These are phyloP conservation scores for Exophiala mesophila DNA, from an alignment of 2,329 filamentous ascomycete genomes.

Conservation along the genomic window DNA sequence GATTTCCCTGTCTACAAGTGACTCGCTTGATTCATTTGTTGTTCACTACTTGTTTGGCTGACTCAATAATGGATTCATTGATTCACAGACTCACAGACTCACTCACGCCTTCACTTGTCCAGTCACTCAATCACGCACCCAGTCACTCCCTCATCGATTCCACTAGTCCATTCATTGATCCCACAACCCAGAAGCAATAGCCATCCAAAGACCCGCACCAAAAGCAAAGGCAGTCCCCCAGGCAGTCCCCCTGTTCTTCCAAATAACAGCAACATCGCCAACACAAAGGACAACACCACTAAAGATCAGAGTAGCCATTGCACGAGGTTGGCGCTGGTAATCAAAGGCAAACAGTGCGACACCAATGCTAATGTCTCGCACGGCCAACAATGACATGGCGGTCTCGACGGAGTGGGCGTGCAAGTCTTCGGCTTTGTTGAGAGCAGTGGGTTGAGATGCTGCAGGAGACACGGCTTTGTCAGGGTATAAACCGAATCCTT, in stretches of 20 bases:
- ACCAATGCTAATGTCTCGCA: conserved; percentile 19
- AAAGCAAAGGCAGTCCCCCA: conserved; percentile 9
- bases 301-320: conserved; percentile 17
- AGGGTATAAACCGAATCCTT: conserved; percentile 16
- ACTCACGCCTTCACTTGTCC: too few relatives aligned
- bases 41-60: not conserved
- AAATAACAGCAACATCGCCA: conserved; percentile 14
- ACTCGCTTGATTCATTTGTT: not conserved
- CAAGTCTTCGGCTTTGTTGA: not conserved
- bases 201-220: conserved; percentile 14
- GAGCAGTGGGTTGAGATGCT: not conserved
- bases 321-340: conserved; percentile 33
- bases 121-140: too few relatives aligned
- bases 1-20: too few relatives aligned
- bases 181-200: conserved; percentile 17
- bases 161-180: not conserved
- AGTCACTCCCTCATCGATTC: too few relatives aligned
- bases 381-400: conserved; percentile 19
- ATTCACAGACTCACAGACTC: too few relatives aligned
- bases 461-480: not conserved
- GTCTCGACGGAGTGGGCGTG: conserved; percentile 6
- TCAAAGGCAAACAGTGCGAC: conserved; percentile 39
- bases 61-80: too few relatives aligned
- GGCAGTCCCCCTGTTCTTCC: conserved; percentile 3
- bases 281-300: conserved; percentile 16